Conservation (phyloP, 768 basidiomycete genomes). For the Rhodotorula kratochvilovae region DNA sequence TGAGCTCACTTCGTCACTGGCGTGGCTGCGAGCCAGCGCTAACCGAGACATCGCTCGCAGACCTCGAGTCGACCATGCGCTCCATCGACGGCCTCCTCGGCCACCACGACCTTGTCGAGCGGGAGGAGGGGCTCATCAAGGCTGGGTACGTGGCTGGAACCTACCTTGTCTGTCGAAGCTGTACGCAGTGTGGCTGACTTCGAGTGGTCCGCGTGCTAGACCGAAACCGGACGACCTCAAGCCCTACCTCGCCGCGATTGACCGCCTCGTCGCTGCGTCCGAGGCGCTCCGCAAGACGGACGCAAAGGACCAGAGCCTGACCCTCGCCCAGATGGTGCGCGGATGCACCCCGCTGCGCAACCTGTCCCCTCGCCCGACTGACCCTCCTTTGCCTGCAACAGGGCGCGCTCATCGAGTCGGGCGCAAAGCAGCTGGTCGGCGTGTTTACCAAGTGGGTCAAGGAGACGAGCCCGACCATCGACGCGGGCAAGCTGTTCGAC, state of each 20-base stretch:
- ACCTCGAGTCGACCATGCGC: conserved; percentile 39
- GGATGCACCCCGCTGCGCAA: too few species aligned
- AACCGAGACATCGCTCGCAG: conserved; percentile 1
- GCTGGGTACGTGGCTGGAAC: conserved; percentile 32
- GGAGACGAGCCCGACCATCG: conserved; percentile 25
- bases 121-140: conserved; percentile 38
- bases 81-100: conserved; percentile 43
- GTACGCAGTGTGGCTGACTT: too few species aligned
- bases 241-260: conserved; percentile 41
- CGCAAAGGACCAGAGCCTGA: conserved; percentile 35
- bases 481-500: conserved; percentile 35
- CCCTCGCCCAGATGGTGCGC: conserved; percentile 35
- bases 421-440: conserved; percentile 23
- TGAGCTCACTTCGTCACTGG: too few species aligned
- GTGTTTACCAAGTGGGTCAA: conserved; percentile 33
- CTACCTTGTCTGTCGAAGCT: too few species aligned
- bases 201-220: too few species aligned
- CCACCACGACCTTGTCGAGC: conserved; percentile 41
- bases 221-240: conserved; percentile 37
- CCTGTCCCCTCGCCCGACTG: neutral
- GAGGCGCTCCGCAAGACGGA: conserved; percentile 39
- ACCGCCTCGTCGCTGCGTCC: conserved; percentile 36
- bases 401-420: conserved; percentile 26
- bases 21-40: too few species aligned
- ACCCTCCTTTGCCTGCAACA: neutral